Conservation (phyloP, 148 eudicot genomes). For the Arctostaphylos glauca region DNA sequence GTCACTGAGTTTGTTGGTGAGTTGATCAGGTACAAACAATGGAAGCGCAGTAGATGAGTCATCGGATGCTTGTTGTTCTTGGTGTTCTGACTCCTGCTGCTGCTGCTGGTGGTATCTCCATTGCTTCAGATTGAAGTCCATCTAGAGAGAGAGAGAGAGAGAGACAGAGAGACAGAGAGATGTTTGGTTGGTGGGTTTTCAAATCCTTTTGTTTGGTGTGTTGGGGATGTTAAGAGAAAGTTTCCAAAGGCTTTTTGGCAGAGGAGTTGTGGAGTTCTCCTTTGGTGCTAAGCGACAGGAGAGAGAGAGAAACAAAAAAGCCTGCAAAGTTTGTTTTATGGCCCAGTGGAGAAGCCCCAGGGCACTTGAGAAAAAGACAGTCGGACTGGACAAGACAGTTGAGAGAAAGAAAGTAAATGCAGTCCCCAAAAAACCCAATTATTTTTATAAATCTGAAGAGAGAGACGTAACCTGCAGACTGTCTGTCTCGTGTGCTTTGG, state of each 20-base stretch:
- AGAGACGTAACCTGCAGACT: constrained; percentile 19
- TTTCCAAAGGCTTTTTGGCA: constrained; percentile 9
- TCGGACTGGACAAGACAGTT: constrained; percentile 29
- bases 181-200: not conserved
- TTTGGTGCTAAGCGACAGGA: not conserved
- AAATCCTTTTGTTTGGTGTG: not conserved
- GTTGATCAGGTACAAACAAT: constrained; percentile 50
- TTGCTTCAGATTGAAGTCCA: constrained; percentile 80
- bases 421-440: not conserved
- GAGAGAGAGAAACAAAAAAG: not conserved
- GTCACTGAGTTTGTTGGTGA: constrained; percentile 27
- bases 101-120: constrained; percentile 56
- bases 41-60: constrained; percentile 52
- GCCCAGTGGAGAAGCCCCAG: not conserved
- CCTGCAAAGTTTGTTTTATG: constrained; percentile 14
- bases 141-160: constrained; percentile 28
- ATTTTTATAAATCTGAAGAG: not conserved
- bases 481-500: constrained; percentile 23
- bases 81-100: constrained; percentile 52
- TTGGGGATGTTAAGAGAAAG: constrained; percentile 8
- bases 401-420: not conserved
- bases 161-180: not conserved
- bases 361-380: constrained; percentile 21
- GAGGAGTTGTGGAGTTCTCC: not conserved
- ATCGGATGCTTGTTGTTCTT: constrained; percentile 21